Evolutionary conservation across 1,284 basidiomycete species (phyloP).

Genomic region (Rhodotorula sp.): DNA sequence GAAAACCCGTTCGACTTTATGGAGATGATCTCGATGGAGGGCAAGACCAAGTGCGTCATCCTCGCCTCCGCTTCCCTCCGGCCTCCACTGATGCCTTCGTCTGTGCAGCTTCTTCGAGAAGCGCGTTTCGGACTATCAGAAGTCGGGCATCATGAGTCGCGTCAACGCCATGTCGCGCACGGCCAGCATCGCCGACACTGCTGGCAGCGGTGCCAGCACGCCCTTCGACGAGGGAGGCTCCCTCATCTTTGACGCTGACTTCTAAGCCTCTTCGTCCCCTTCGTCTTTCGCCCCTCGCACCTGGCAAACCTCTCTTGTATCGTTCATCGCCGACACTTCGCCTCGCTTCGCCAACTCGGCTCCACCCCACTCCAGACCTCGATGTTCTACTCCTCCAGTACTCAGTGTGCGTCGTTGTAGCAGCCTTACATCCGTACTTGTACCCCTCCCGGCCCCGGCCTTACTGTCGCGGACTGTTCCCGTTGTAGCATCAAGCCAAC

Average conservation of each 20-base stretch:
- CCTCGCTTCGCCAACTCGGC: no score
- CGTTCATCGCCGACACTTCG: no score
- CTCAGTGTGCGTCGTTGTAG: no score
- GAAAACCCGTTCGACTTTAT: slow-evolving; percentile 51
- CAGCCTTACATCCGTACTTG: no score
- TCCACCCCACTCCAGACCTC: no score
- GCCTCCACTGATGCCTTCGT: neutral
- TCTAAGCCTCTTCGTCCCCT: slow-evolving; percentile 38
- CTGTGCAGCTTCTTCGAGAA: slow-evolving; percentile 21
- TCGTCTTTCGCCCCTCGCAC: neutral
- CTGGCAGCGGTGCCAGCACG: slow-evolving; percentile 13
- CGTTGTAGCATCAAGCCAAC: no score
- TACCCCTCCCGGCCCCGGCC: no score
- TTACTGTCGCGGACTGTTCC: no score
- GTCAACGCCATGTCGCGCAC: neutral
- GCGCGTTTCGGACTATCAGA: slow-evolving; percentile 48
- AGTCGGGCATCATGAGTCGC: slow-evolving; percentile 11
- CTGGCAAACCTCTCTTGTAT: neutral
- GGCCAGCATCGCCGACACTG: neutral
- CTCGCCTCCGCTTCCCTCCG: neutral
- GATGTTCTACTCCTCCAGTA: no score
- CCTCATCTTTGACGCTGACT: slow-evolving; percentile 50
- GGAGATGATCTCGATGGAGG: slow-evolving; percentile 50
- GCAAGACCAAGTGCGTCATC: slow-evolving; percentile 27
- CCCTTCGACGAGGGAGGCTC: slow-evolving; percentile 24